Base-by-base conservation (phyloP, 345 rosid genomes). In the Lepidium sativum region DNA sequence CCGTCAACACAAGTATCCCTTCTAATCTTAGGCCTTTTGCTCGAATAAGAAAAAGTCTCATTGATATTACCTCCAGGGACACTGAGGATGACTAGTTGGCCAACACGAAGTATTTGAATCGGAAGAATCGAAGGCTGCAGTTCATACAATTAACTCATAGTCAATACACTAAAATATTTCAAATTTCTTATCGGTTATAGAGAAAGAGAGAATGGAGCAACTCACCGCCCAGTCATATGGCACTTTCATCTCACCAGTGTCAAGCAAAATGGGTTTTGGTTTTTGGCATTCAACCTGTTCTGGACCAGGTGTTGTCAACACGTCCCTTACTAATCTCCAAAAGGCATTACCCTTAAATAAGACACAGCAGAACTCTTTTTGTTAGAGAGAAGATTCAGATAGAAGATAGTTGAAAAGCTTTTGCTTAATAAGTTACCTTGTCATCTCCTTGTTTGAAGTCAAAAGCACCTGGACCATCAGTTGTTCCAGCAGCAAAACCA, bases 391-490 rank as follows among this genome's bases (percentile, higher is more conserved):
- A 20, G 20, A 69, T 32, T 33, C 53, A 70, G 9, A 31, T 25
- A 58, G 52, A 16, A 4, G 23, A 49, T n/a, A 84, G 54, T 83
- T 84, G 79, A 85, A 87, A 27, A 38, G 13, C 18, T n/a, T n/a
- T n/a, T n/a, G n/a, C n/a, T 27, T 27, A 6, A 27, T 27, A 15
- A 59, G 77, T 15, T 77, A 86, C 99, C 88, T 77, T 37, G 73
- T 83, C 83, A 83, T 94, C 99, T 69, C 97, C 97, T 85, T 94
- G 99, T 77, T 76, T 85, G 71, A 94, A 94, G 81, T 88, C 97
- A 79, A 94, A 94, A 75, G 99, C 99, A 60, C 99, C 99, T 14
- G 96, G 99, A 52, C 99, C 99, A 84, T 94, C 99, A 10, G 97
- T 94, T 10, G 99, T 94, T 76, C 99, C 97, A 2, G 97, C 99